Conservation (phyloP, 2,329 filamentous ascomycete species). For the Helicocarpus griseus region DNA sequence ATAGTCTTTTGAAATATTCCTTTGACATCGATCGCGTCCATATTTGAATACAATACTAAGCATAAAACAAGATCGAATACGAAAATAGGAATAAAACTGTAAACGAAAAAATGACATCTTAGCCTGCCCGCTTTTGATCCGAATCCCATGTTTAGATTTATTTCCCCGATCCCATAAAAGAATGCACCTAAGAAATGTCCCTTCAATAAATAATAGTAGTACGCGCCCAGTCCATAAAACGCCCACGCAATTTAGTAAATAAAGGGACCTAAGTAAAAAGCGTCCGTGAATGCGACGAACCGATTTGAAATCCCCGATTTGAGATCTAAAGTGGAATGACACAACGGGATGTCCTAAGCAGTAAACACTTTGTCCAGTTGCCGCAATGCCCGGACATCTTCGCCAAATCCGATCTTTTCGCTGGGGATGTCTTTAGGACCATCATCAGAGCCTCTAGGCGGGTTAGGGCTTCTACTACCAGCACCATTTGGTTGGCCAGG, state of each 20-base stretch:
- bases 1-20: no score
- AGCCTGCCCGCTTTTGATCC: background rate
- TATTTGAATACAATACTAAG: no score
- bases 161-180: background rate
- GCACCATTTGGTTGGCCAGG: conserved; percentile 1
- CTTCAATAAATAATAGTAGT: background rate
- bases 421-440: conserved; percentile 47
- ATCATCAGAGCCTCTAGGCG: conserved; percentile 8
- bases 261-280: background rate
- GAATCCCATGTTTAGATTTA: background rate
- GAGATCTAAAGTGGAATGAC: background rate
- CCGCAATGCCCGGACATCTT: conserved; percentile 56
- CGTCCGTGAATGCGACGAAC: background rate
- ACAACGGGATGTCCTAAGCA: conserved; percentile 20
- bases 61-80: no score
- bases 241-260: background rate
- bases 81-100: background rate
- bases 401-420: conserved; percentile 48
- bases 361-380: conserved; percentile 52
- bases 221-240: background rate
- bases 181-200: background rate
- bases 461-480: conserved; percentile 8
- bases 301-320: background rate
- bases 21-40: no score
- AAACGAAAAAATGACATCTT: background rate